Evolutionary conservation across 306 rosid genomes (phyloP).

Genomic region (Begonia fuchsioides): DNA sequence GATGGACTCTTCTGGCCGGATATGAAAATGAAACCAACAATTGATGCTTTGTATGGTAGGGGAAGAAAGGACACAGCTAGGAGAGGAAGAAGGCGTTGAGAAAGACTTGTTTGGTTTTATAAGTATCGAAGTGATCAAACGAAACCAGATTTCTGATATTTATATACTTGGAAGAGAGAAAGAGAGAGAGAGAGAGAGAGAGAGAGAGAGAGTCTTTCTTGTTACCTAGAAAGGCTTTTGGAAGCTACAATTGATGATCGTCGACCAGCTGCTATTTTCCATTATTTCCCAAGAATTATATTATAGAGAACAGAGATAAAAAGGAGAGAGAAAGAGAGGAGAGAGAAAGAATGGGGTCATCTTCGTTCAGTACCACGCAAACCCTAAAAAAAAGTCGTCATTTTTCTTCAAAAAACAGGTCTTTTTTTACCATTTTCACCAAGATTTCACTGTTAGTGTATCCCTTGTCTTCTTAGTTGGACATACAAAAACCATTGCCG

Average conservation of each 20-base stretch:
- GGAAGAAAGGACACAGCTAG: not conserved
- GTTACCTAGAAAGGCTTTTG: too few species aligned
- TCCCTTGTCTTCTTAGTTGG: not conserved
- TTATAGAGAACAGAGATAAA: constrained; percentile 5
- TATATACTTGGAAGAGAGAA: not conserved
- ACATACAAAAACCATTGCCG: too few species aligned
- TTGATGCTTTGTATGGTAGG: too few species aligned
- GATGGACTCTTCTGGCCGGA: too few species aligned
- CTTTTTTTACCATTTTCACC: not conserved
- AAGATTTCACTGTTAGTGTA: not conserved
- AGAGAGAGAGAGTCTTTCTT: too few species aligned
- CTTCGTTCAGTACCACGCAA: constrained; percentile 27
- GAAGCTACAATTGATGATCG: not conserved
- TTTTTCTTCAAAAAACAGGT: not conserved
- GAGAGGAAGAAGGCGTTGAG: not conserved
- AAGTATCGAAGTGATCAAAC: not conserved
- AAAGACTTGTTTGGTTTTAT: not conserved
- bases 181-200: not conserved
- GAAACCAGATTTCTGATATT: too few species aligned
- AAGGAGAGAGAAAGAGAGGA: constrained; percentile 7
- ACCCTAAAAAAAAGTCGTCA: not conserved
- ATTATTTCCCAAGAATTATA: constrained; percentile 25
- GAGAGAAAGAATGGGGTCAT: constrained; percentile 14
- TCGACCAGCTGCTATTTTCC: constrained; percentile 1
- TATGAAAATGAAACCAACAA: too few species aligned